These are phyloP conservation scores for Clonostachys sp. DNA, from an alignment of 2,329 filamentous ascomycete genomes.

Conservation along the genomic window DNA sequence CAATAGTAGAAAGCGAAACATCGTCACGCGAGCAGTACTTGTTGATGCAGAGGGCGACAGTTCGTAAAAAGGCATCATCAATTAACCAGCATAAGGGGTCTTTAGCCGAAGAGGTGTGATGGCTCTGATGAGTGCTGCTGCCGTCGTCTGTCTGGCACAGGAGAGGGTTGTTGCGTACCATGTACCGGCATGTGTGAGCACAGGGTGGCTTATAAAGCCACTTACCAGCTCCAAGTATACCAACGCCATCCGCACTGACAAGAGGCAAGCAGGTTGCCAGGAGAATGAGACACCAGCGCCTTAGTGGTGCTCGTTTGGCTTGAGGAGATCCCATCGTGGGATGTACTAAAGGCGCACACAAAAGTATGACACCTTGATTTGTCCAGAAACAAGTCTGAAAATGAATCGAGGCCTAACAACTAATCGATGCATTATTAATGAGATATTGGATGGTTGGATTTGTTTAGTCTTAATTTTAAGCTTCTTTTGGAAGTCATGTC, in stretches of 20 bases:
- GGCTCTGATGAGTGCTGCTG: neutral
- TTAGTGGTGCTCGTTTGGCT: too few relatives aligned
- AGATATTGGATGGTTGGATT: too few relatives aligned
- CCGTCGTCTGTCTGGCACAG: constrained; percentile 8
- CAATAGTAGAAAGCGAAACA: constrained; percentile 7
- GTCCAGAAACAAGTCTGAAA: too few relatives aligned
- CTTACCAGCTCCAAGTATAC: constrained; percentile 22
- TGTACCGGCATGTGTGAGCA: constrained; percentile 19
- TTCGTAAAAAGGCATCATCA: constrained; percentile 20
- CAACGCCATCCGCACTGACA: constrained; percentile 7
- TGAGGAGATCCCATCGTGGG: too few relatives aligned
- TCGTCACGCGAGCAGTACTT: constrained; percentile 18
- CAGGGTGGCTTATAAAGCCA: constrained; percentile 21
- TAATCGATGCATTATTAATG: too few relatives aligned
- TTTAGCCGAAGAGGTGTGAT: neutral
- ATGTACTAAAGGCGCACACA: too few relatives aligned
- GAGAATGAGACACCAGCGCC: neutral
- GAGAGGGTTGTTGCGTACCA: constrained; percentile 11
- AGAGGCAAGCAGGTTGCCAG: neutral
- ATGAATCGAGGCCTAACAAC: too few relatives aligned
- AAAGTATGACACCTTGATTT: too few relatives aligned
- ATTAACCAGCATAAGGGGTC: constrained; percentile 14
- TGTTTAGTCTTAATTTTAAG: too few relatives aligned
- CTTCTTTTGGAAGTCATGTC: too few relatives aligned
- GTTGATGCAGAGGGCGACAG: constrained; percentile 25